A percentile compares a stretch with the other conserved stretches of the same genome.
Evolutionary conservation across 805 yeast species (phyloP).

Genomic region (Ogataea populi-albae): DNA sequence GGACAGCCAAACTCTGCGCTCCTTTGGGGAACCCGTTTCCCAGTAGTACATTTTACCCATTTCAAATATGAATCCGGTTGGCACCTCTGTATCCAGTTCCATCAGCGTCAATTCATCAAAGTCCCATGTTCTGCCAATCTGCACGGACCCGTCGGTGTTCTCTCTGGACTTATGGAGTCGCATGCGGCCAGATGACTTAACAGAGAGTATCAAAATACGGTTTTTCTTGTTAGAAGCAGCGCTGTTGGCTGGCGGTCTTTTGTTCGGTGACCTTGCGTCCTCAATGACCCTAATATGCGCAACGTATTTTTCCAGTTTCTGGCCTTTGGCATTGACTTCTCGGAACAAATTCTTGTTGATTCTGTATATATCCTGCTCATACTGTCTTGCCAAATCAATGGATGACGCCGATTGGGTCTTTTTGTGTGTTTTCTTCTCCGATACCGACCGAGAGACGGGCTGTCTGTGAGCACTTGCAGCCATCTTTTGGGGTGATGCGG

Average conservation of each 20-base stretch:
- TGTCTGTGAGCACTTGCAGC: too few species aligned
- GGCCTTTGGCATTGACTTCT: constrained; percentile 40
- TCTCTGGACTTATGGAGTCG: constrained; percentile 83
- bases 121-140: constrained; percentile 92
- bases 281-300: constrained; percentile 77
- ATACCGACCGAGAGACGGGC: too few species aligned
- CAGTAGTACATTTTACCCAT: constrained; percentile 83
- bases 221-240: constrained; percentile 51
- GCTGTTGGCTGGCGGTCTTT: constrained; percentile 61
- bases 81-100: constrained; percentile 50
- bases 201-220: constrained; percentile 59
- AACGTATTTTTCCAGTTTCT: constrained; percentile 55
- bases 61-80: constrained; percentile 54
- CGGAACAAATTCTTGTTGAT: constrained; percentile 51
- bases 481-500: too few species aligned
- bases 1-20: constrained; percentile 55
- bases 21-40: constrained; percentile 61
- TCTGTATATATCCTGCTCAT: constrained; percentile 50
- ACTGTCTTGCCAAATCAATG: constrained; percentile 50
- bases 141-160: constrained; percentile 68
- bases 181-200: constrained; percentile 63
- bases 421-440: constrained; percentile 15
- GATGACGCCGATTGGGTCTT: constrained; percentile 22
- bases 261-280: constrained; percentile 65
- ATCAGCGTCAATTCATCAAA: constrained; percentile 63